A percentile compares a stretch with the other conserved stretches of the same genome.
Evolutionary conservation across 495 filamentous ascomycete species (phyloP).

Genomic region (Polyplosphaeria fusca): DNA sequence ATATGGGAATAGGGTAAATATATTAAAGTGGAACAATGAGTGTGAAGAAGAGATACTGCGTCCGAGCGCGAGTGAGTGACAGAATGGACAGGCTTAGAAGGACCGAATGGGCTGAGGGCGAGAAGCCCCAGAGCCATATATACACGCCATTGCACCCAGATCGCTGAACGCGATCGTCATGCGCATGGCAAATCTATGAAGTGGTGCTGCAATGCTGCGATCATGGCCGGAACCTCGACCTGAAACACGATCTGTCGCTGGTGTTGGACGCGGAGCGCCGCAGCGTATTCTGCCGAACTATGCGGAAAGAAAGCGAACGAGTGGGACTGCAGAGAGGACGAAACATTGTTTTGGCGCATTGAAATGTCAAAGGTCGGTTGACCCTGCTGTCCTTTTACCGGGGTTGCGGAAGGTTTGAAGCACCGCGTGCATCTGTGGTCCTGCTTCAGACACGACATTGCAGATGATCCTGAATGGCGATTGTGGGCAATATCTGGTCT

Average conservation of each 20-base stretch:
- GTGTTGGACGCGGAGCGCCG: conserved; percentile 9
- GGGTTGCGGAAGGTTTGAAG: conserved; percentile 15
- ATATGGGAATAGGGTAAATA: neutral
- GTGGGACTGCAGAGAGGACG: neutral
- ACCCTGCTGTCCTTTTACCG: neutral
- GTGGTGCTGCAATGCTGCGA: conserved; percentile 6
- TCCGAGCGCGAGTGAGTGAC: conserved; percentile 19
- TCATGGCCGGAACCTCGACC: conserved; percentile 3
- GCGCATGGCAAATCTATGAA: conserved; percentile 2
- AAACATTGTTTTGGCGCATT: conserved; percentile 10
- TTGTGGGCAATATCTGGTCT: neutral
- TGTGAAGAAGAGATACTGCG: conserved; percentile 18
- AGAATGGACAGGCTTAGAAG: conserved; percentile 2
- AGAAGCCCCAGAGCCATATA: conserved; percentile 4
- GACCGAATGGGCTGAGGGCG: conserved; percentile 2
- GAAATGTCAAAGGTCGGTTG: neutral
- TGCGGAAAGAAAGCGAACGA: conserved; percentile 5
- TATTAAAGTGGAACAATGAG: neutral
- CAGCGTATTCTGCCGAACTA: conserved; percentile 22
- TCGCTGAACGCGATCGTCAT: neutral
- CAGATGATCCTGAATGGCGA: neutral
- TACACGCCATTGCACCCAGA: neutral
- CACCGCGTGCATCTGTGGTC: neutral
- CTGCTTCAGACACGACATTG: neutral
- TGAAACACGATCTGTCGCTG: conserved; percentile 16